Conservation (phyloP, 805 yeast species). For the Huiozyma naganishii region DNA sequence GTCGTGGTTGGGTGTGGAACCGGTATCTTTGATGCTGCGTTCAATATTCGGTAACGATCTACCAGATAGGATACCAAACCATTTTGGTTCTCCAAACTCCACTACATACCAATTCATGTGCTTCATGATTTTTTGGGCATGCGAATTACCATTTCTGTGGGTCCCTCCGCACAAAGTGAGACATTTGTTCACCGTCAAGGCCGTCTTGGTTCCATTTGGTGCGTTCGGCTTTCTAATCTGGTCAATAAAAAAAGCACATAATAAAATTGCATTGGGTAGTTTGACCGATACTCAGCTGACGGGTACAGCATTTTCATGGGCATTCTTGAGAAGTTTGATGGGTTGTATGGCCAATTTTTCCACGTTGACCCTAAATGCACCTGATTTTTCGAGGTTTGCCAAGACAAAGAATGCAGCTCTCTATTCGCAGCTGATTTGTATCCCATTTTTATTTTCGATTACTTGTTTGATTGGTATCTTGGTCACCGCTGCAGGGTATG, state of each 20-base stretch:
- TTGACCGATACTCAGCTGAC: constrained; percentile 12
- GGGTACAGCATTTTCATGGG: constrained; percentile 57
- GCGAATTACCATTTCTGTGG: constrained; percentile 72
- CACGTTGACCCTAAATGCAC: constrained; percentile 68
- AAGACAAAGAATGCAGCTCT: constrained; percentile 35
- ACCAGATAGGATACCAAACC: constrained; percentile 52
- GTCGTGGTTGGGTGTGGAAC: constrained; percentile 76
- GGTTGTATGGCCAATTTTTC: constrained; percentile 72
- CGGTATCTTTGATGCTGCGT: constrained; percentile 68
- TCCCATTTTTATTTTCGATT: constrained; percentile 61
- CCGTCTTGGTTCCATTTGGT: constrained; percentile 70
- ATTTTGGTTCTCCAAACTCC: constrained; percentile 45
- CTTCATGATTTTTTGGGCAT: constrained; percentile 75
- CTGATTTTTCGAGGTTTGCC: constrained; percentile 74
- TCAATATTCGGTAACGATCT: constrained; percentile 66
- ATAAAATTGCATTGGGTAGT: constrained; percentile 32
- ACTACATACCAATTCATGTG: constrained; percentile 63
- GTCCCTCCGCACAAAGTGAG: constrained; percentile 75
- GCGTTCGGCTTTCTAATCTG: constrained; percentile 77
- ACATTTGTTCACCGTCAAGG: constrained; percentile 75
- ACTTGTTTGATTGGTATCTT: constrained; percentile 73
- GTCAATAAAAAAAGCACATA: constrained; percentile 72
- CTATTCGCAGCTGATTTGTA: constrained; percentile 45
- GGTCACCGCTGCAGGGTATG: constrained; percentile 56
- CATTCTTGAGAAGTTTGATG: constrained; percentile 57